Percentiles rank a stretch among this genome's conserved stretches.
Conservation (phyloP, 352 stramenopile species). For the Globisporangium echinulatum region DNA sequence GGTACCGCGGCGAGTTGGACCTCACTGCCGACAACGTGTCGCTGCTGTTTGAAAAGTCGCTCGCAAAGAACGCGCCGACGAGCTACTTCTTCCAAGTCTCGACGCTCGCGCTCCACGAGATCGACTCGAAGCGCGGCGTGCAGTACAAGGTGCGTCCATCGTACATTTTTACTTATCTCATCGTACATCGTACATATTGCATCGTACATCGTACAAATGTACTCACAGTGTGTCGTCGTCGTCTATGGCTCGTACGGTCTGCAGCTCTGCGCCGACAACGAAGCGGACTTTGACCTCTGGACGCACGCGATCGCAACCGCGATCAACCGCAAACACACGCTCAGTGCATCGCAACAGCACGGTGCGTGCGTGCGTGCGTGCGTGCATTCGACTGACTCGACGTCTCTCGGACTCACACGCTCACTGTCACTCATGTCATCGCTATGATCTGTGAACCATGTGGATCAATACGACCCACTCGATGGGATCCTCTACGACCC, state of each 20-base stretch:
- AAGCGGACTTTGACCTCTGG: slow-evolving; percentile 76
- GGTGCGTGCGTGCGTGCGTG: too few species aligned
- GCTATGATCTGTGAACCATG: neutral
- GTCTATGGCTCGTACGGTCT: too few species aligned
- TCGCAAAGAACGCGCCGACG: slow-evolving; percentile 69
- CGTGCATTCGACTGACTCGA: neutral
- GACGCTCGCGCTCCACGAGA: slow-evolving; percentile 63
- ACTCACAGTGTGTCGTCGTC: neutral
- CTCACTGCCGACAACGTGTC: slow-evolving; percentile 71
- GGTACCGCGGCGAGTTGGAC: slow-evolving; percentile 74
- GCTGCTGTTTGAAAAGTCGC: slow-evolving; percentile 74
- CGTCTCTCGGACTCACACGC: too few species aligned
- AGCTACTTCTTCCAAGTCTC: slow-evolving; percentile 84
- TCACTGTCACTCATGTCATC: too few species aligned
- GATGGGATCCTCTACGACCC: too few species aligned
- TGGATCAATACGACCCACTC: too few species aligned
- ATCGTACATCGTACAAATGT: too few species aligned
- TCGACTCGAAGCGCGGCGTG: slow-evolving; percentile 74
- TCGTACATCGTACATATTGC: too few species aligned
- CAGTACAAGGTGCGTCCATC: slow-evolving; percentile 65
- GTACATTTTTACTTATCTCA: too few species aligned
- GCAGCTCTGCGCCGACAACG: slow-evolving; percentile 65
- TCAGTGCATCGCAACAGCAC: slow-evolving; percentile 11
- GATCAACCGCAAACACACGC: slow-evolving; percentile 68
- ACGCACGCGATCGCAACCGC: slow-evolving; percentile 65